Conservation (phyloP, 1,284 basidiomycete species). For the Cryptococcus neoformans region DNA sequence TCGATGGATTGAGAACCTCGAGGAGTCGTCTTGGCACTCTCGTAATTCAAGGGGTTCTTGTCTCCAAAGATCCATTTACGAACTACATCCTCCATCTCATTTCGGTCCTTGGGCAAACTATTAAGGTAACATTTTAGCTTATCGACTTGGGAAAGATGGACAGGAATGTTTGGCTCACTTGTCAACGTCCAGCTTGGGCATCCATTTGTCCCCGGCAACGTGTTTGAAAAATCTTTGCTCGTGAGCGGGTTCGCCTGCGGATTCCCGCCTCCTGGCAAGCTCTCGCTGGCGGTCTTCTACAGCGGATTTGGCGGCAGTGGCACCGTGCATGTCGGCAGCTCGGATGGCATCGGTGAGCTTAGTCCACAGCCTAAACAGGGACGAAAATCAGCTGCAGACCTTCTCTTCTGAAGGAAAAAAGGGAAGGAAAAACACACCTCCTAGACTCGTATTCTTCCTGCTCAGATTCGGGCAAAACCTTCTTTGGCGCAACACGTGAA, state of each 20-base stretch:
- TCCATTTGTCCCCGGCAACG: slow-evolving; percentile 64
- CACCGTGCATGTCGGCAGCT: slow-evolving; percentile 86
- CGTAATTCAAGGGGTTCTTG: slow-evolving; percentile 20
- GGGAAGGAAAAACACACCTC: slow-evolving; percentile 53
- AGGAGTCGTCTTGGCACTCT: background rate
- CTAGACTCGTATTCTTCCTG: slow-evolving; percentile 91
- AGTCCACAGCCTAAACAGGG: slow-evolving; percentile 67
- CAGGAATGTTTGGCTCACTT: slow-evolving; percentile 53
- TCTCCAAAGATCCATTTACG: slow-evolving; percentile 60
- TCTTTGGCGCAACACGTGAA: slow-evolving; percentile 74
- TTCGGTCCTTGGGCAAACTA: slow-evolving; percentile 67
- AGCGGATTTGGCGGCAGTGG: slow-evolving; percentile 81
- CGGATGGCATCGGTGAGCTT: slow-evolving; percentile 84
- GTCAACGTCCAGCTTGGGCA: slow-evolving; percentile 62
- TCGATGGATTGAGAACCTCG: background rate
- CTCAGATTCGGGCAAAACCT: slow-evolving; percentile 75
- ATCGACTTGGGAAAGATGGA: background rate
- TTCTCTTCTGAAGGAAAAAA: background rate
- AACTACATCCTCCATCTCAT: slow-evolving; percentile 60
- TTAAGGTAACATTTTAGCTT: too few species aligned
- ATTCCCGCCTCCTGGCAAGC: slow-evolving; percentile 70
- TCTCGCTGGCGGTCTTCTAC: slow-evolving; percentile 94
- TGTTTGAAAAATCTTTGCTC: slow-evolving; percentile 77
- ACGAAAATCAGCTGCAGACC: background rate
- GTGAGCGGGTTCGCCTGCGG: slow-evolving; percentile 57